Evolutionary conservation across 169 alveolate species (phyloP).

Genomic region (Plasmodium relictum): DNA sequence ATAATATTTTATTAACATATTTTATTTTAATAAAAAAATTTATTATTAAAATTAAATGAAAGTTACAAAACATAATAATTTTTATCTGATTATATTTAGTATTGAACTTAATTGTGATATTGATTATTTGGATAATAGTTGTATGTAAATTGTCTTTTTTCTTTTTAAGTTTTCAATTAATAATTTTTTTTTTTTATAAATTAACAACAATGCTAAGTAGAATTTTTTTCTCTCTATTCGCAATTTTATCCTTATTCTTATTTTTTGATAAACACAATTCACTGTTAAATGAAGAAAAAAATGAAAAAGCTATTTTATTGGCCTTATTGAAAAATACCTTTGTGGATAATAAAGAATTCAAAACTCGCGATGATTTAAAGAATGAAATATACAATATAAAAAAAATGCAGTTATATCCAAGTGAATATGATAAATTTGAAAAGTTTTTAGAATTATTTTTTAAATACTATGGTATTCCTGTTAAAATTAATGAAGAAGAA

Average conservation of each 20-base stretch:
- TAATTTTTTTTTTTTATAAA: too few species aligned
- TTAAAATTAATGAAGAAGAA: constrained; percentile 23
- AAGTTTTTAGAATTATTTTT: constrained; percentile 37
- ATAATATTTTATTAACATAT: too few species aligned
- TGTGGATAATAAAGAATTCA: constrained; percentile 39
- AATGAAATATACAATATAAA: constrained; percentile 18
- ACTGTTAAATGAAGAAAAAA: constrained; percentile 13
- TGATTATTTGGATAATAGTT: too few species aligned
- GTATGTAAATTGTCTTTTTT: too few species aligned
- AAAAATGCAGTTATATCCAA: constrained; percentile 24
- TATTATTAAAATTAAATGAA: too few species aligned
- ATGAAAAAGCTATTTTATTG: constrained; percentile 39
- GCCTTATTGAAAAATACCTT: constrained; percentile 50
- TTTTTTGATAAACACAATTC: constrained; percentile 31
- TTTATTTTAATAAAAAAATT: too few species aligned
- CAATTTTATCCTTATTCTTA: constrained; percentile 21
- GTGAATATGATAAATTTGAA: constrained; percentile 23
- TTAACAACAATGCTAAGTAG: constrained; percentile 13
- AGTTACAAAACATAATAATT: too few species aligned
- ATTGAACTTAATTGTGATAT: too few species aligned
- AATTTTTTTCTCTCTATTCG: constrained; percentile 7
- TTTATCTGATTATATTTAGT: too few species aligned
- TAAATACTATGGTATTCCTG: constrained; percentile 12
- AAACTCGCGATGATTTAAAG: constrained; percentile 25
- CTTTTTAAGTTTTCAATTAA: too few species aligned